Evolutionary conservation across 2,329 filamentous ascomycete genomes (phyloP), one percentile per base, ranked within the genome.

Genomic region (Aspergillus fischeri): DNA sequence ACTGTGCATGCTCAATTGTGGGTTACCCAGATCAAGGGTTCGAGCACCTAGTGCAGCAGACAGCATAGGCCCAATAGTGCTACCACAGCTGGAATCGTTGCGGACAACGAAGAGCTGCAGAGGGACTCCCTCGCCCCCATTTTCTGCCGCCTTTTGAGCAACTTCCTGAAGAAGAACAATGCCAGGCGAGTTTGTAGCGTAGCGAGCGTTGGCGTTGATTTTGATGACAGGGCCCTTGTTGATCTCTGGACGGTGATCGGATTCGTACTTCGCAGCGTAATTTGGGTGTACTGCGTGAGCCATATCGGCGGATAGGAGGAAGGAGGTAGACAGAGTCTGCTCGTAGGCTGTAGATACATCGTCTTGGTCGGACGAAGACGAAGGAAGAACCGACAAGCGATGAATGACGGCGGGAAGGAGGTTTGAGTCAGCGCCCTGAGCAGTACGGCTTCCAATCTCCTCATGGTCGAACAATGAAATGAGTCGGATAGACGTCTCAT

Each of bases 191-290:
- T 97, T 97, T 54, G 94, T 99, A 29, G 93, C 92, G 77, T 99
- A 99, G 61, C 92, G 88, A 65, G 94, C 91, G 75, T 97, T 99
- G 61, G 94, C 94, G 72, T 99, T 99, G 80, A 99, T 84, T 79
- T 99, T 99, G 80, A 99, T 92, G 49, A 97, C 93, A 3, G 91
- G 91, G 52, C 94, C 94, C 74, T 91, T 90, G 82, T 99, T 99
- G 84, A 99, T 95, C 75, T 92, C 88, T 4, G 94, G 94, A 63
- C 90, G 86, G 77, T 99, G 94, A 66, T 91, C 89, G 38, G 86
- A 77, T 78, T 99, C 94, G 77, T 97, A 96, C 77, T 97, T 97
- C 65, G 79, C 86, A 4, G 87, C 83, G 73, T 97, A 99, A 79
- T 99, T 99, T 56, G 94, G 94, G 75, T 99, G 91, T 14, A 99